Conservation (phyloP, 2,329 filamentous ascomycete species). For the Boeremia exigua region DNA sequence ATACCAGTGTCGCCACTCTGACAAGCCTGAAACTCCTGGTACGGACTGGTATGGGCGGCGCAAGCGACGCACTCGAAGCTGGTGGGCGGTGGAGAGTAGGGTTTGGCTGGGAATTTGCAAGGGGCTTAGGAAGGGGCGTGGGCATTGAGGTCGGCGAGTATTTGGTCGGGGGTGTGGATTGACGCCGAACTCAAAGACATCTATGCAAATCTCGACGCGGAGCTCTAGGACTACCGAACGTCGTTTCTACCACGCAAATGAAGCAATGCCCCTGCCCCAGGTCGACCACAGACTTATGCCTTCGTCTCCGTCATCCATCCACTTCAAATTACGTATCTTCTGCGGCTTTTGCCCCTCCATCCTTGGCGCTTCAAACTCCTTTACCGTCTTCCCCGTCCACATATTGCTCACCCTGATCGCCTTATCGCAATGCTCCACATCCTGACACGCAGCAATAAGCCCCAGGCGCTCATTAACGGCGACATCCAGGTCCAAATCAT, state of each 20-base stretch:
- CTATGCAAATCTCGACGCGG: too few species aligned
- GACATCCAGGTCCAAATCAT: conserved; percentile 35
- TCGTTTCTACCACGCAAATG: conserved; percentile 23
- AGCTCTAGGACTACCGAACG: too few species aligned
- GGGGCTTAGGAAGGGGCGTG: conserved; percentile 72
- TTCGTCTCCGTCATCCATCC: conserved; percentile 33
- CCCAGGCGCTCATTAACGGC: conserved; percentile 39
- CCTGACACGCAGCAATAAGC: conserved; percentile 42
- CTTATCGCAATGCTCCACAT: conserved; percentile 15
- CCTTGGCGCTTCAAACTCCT: conserved; percentile 24
- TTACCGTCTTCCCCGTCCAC: conserved; percentile 37
- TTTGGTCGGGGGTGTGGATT: conserved; percentile 45
- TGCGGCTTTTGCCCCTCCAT: not conserved
- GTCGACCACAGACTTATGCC: conserved; percentile 32
- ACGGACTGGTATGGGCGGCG: conserved; percentile 63
- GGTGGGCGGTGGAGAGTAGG: conserved; percentile 79
- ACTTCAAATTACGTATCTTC: conserved; percentile 35
- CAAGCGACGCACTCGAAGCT: conserved; percentile 68
- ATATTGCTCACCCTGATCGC: conserved; percentile 41
- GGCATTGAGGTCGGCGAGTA: conserved; percentile 80
- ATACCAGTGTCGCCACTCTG: conserved; percentile 70
- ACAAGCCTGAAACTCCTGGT: conserved; percentile 73
- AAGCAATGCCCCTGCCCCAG: conserved; percentile 28
- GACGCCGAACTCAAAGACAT: not conserved
- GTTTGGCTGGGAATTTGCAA: conserved; percentile 77